phyloP scores from a whole-genome alignment of 352 stramenopile species.

The Phytophthora cactorum region DNA sequence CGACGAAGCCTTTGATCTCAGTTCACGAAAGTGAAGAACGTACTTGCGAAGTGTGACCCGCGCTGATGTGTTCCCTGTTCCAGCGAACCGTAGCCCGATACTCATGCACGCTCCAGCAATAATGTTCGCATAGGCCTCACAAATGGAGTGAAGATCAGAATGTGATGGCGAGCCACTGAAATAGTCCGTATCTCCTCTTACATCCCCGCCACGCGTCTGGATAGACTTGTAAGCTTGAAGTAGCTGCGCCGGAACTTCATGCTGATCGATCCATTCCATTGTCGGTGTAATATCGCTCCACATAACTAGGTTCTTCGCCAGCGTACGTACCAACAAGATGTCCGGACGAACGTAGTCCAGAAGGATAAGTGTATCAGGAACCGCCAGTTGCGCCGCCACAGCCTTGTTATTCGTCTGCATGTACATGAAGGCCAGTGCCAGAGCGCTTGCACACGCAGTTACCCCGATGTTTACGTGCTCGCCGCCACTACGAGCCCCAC shows the following conservation, averaged over 20 bases:
- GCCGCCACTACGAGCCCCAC: constrained; percentile 34
- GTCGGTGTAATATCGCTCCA: constrained; percentile 95
- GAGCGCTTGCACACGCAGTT: constrained; percentile 92
- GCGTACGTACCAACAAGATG: constrained; percentile 93
- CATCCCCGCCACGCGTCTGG: constrained; percentile 13
- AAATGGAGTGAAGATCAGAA: constrained; percentile 90
- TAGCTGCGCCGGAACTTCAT: constrained; percentile 67
- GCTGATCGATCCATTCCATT: constrained; percentile 88
- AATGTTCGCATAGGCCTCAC: constrained; percentile 95
- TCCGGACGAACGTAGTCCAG: constrained; percentile 97
- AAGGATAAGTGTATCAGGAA: constrained; percentile 96
- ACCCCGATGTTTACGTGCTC: constrained; percentile 96
- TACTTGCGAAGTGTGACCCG: constrained; percentile 67
- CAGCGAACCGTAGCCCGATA: constrained; percentile 95
- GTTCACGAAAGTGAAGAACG: constrained; percentile 78
- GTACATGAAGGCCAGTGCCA: constrained; percentile 97
- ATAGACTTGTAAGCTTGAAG: constrained; percentile 53
- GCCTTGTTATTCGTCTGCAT: constrained; percentile 92
- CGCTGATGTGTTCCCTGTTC: constrained; percentile 72
- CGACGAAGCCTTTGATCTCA: constrained; percentile 56
- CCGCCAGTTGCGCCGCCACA: constrained; percentile 82
- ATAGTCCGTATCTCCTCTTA: constrained; percentile 9
- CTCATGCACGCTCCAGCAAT: constrained; percentile 95
- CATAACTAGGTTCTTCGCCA: constrained; percentile 95
- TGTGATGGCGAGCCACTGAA: constrained; percentile 33